Base-by-base conservation (phyloP, 2,329 filamentous ascomycete genomes). In the Talaromyces islandicus region DNA sequence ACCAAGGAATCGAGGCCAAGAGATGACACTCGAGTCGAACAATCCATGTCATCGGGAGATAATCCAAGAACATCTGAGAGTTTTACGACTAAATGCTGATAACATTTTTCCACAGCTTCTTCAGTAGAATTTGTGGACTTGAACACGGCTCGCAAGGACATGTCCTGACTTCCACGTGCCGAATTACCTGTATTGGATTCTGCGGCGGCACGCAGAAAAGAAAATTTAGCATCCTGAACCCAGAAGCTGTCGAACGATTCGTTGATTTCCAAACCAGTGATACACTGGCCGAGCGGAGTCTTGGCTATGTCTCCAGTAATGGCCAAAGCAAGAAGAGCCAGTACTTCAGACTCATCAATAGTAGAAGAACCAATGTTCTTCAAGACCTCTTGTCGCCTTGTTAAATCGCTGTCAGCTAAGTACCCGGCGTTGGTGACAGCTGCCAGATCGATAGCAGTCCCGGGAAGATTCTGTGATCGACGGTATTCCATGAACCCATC, bases 251-350 rank as follows among this genome's bases (percentile, higher is more conserved):
- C 51, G 21, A 43, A 9, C 4, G 51, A 43, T 14, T 43, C 56
- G 3, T 25, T 54, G 57, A 11, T 54, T 67, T 84, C 81, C 2
- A 81, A 81, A 2, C 83, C 83, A 0, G 82, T 85, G 62, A 85
- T 81, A 41, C 77, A 78, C 65, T 85, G 82, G 48, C 72, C 75
- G 59, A 78, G 76, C 68, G 80, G 83, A 0, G 74, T 70, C 0
- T 66, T 64, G 0, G 68, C 68, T 4, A 83, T 65, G 29, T 75
- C 72, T 1, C 81, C 81, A 6, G 70, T 75, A 46, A 85, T 80
- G 19, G 81, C 81, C 0, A 81, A 78, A 1, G 77, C 78, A 0
- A 85, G 72, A 0, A 86, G 74, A 0, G 82, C 82, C 1, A 84
- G 70, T 0, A 85, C 81, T 68, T 86, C 83, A 7, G 77, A 76